Percentiles rank a stretch among this genome's conserved stretches.
phyloP scores from a whole-genome alignment of 352 stramenopile species.

The Pythium phragmitis region DNA sequence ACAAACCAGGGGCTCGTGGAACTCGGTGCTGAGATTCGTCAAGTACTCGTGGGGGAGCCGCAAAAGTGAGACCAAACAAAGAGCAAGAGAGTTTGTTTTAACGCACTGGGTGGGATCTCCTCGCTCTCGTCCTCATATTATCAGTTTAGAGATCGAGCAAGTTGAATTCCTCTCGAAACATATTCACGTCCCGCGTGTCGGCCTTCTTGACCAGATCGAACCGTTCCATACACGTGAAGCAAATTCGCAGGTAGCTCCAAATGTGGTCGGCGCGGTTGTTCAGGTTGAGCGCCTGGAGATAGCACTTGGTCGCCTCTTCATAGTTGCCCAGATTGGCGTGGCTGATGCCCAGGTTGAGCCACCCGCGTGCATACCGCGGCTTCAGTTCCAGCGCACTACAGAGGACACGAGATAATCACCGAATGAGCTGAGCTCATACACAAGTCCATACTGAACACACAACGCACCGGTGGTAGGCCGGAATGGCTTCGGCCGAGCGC shows the following conservation, averaged over 20 bases:
- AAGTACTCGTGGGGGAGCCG: constrained; percentile 35
- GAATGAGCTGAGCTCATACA: not conserved
- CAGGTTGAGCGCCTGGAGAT: constrained; percentile 95
- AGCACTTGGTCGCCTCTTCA: constrained; percentile 94
- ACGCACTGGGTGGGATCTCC: not conserved
- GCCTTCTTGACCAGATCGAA: constrained; percentile 96
- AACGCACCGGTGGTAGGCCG: constrained; percentile 86
- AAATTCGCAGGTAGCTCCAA: constrained; percentile 98
- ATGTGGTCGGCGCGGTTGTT: constrained; percentile 96
- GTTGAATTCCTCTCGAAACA: constrained; percentile 86
- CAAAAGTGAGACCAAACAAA: not conserved
- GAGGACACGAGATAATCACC: not conserved
- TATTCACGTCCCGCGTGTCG: constrained; percentile 75
- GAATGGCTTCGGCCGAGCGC: constrained; percentile 91
- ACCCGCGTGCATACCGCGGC: constrained; percentile 95
- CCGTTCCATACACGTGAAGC: constrained; percentile 95
- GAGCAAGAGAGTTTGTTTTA: not conserved
- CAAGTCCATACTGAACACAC: not conserved
- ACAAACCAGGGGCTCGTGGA: constrained; percentile 76
- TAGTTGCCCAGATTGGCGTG: constrained; percentile 96
- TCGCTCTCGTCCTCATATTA: not conserved
- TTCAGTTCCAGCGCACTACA: constrained; percentile 91
- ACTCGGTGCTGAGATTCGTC: constrained; percentile 54
- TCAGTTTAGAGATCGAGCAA: constrained; percentile 65
- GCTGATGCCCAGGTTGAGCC: constrained; percentile 98